These are phyloP conservation scores for Nigrospora oryzae DNA, from an alignment of 2,329 filamentous ascomycete species.

Conservation along the genomic window DNA sequence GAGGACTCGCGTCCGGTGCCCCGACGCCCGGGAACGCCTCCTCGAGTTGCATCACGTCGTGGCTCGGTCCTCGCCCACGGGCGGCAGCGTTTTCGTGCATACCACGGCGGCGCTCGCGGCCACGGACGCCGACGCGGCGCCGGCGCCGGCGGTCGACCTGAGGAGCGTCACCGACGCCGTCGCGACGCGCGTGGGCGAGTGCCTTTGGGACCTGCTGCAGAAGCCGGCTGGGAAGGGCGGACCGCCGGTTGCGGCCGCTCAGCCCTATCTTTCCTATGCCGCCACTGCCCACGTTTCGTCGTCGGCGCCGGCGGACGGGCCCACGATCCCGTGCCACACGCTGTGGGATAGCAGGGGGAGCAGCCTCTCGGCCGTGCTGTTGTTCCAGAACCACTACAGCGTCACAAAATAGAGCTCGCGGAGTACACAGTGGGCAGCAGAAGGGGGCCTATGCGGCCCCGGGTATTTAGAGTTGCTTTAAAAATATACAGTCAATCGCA, in stretches of 20 bases:
- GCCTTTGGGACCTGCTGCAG: neutral
- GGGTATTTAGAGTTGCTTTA: too few species aligned
- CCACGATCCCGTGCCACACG: constrained; percentile 30
- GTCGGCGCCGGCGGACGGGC: constrained; percentile 3
- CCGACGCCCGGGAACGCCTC: neutral
- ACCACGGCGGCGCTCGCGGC: neutral
- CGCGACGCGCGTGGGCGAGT: too few species aligned
- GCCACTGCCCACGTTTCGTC: constrained; percentile 6
- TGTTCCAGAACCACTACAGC: constrained; percentile 15
- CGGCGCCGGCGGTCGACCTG: too few species aligned
- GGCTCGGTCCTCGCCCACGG: constrained; percentile 5
- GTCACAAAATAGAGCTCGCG: neutral
- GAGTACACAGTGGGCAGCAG: too few species aligned
- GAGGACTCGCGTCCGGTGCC: neutral
- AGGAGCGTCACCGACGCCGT: too few species aligned
- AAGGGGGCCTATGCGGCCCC: too few species aligned
- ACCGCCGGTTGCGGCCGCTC: neutral
- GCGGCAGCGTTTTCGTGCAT: neutral
- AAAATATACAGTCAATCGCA: too few species aligned
- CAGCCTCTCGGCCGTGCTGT: constrained; percentile 23
- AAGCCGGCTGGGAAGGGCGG: too few species aligned
- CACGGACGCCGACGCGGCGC: too few species aligned
- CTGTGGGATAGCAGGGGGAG: constrained; percentile 29
- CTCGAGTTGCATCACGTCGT: constrained; percentile 14
- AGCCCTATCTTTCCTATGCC: constrained; percentile 18